phyloP scores from a whole-genome alignment of 2,329 filamentous ascomycete genomes.

The Colletotrichum lini region DNA sequence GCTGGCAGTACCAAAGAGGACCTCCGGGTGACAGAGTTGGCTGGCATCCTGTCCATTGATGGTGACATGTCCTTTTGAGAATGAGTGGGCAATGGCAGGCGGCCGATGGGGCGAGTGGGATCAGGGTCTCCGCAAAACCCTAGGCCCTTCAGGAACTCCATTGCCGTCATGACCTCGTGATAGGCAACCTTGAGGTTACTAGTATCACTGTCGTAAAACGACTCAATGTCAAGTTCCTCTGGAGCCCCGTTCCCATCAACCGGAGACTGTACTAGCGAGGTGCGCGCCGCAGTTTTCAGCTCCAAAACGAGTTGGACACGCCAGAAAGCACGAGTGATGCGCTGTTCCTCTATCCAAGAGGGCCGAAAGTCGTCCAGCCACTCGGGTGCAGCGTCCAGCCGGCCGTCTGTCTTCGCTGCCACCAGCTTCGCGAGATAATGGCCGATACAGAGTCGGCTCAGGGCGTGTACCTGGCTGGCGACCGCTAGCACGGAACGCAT shows the following conservation, averaged over 20 bases:
- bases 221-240: not conserved
- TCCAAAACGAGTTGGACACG: slow-evolving; percentile 31
- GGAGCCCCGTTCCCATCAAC: rapidly evolving
- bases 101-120: not conserved
- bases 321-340: slow-evolving; percentile 29
- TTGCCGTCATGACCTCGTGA: slow-evolving; percentile 34
- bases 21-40: not conserved
- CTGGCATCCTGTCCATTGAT: slow-evolving; percentile 1
- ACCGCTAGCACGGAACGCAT: slow-evolving; percentile 4
- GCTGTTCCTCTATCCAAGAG: slow-evolving; percentile 36
- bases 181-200: slow-evolving; percentile 33
- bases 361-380: not conserved
- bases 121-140: too few relatives aligned
- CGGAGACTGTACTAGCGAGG: not conserved
- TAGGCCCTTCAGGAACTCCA: slow-evolving; percentile 3
- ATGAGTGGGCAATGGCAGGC: not conserved
- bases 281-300: slow-evolving; percentile 5
- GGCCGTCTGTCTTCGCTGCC: not conserved
- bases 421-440: not conserved
- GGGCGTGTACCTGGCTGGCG: slow-evolving; percentile 1
- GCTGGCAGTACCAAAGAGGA: slow-evolving; percentile 18
- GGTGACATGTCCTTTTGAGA: not conserved
- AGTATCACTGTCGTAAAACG: slow-evolving; percentile 30
- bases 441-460: slow-evolving; percentile 22
- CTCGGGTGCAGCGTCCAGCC: not conserved